These are phyloP conservation scores for Candida endomychidarum DNA, from an alignment of 805 yeast species.

Conservation along the genomic window DNA sequence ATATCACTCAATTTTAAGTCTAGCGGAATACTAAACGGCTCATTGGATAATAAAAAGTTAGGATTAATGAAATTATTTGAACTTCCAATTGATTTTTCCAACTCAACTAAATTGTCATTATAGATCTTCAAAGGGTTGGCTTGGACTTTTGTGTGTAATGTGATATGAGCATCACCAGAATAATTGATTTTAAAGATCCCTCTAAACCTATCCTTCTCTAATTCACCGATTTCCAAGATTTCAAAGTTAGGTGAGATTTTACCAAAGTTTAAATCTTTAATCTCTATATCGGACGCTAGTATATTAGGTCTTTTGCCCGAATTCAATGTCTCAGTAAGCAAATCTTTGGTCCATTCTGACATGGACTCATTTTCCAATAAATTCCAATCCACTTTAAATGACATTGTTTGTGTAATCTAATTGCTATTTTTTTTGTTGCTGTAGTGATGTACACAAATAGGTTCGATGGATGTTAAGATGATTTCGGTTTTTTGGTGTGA, in stretches of 20 bases:
- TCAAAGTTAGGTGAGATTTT: constrained; percentile 72
- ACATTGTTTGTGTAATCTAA: constrained; percentile 53
- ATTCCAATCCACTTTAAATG: constrained; percentile 78
- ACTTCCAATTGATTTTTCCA: constrained; percentile 26
- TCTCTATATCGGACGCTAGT: constrained; percentile 65
- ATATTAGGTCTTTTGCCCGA: constrained; percentile 71
- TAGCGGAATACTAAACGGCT: constrained; percentile 74
- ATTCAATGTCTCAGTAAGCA: constrained; percentile 70
- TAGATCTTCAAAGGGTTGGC: constrained; percentile 81
- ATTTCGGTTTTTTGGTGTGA: too few relatives aligned
- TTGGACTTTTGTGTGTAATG: constrained; percentile 75
- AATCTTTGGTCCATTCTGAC: constrained; percentile 59
- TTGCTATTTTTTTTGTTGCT: too few relatives aligned
- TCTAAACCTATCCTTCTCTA: constrained; percentile 71
- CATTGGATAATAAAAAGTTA: constrained; percentile 60
- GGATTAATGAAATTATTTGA: constrained; percentile 58
- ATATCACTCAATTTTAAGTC: constrained; percentile 73
- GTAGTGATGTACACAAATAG: too few relatives aligned
- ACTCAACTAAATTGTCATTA: constrained; percentile 41
- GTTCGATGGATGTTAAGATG: too few relatives aligned
- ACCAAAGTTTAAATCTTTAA: constrained; percentile 72
- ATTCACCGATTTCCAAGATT: constrained; percentile 78
- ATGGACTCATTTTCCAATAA: constrained; percentile 66
- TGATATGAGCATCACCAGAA: constrained; percentile 71
- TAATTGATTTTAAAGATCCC: constrained; percentile 80